These are phyloP conservation scores for Pichia nanzhaoensis DNA, from an alignment of 805 yeast species.

Conservation along the genomic window DNA sequence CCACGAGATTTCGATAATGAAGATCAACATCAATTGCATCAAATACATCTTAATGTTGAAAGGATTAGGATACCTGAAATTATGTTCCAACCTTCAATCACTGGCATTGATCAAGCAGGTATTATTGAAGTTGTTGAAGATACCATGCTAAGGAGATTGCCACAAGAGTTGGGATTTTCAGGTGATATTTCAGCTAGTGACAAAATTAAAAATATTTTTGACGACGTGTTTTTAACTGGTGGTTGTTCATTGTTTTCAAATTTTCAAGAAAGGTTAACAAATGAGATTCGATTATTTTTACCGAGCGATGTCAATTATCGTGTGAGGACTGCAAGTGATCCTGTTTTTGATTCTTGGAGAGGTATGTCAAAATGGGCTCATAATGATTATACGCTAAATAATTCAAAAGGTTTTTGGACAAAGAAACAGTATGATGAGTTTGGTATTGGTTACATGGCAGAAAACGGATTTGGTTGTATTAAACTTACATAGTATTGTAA, in stretches of 20 bases:
- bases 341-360: slow-evolving; percentile 80
- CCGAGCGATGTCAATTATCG: slow-evolving; percentile 60
- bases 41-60: slow-evolving; percentile 84
- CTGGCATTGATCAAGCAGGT: slow-evolving; percentile 95
- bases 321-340: slow-evolving; percentile 60
- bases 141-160: slow-evolving; percentile 53
- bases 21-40: slow-evolving; percentile 79
- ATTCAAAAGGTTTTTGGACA: slow-evolving; percentile 36
- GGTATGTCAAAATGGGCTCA: slow-evolving; percentile 84
- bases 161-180: slow-evolving; percentile 42
- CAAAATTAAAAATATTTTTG: slow-evolving; percentile 35
- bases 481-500: slow-evolving; percentile 12
- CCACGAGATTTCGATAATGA: slow-evolving; percentile 82
- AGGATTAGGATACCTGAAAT: slow-evolving; percentile 90
- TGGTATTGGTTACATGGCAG: slow-evolving; percentile 86
- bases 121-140: slow-evolving; percentile 71
- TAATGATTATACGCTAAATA: slow-evolving; percentile 35
- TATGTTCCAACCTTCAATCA: slow-evolving; percentile 85
- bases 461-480: slow-evolving; percentile 62
- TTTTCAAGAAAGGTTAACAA: slow-evolving; percentile 57
- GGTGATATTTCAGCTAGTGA: slow-evolving; percentile 35
- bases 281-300: slow-evolving; percentile 62
- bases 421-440: slow-evolving; percentile 75
- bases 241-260: slow-evolving; percentile 67
- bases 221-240: slow-evolving; percentile 79